Percentiles rank a stretch among this genome's conserved stretches.
phyloP scores from a whole-genome alignment of 1,284 basidiomycete species.

The Paramarasmius palmivorus region DNA sequence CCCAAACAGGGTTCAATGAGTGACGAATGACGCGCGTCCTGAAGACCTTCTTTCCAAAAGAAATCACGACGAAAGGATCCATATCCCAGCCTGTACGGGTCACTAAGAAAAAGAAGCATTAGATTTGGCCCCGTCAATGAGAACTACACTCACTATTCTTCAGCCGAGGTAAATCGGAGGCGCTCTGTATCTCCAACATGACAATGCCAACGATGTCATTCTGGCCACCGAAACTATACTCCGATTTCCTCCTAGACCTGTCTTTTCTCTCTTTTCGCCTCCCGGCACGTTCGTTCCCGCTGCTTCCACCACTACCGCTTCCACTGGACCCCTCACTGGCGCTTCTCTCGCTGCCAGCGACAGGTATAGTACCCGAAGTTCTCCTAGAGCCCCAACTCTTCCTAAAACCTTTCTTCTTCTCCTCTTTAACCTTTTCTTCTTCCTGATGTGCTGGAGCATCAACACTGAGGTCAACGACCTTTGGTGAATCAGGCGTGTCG shows the following conservation, averaged over 20 bases:
- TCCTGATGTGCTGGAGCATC: background rate
- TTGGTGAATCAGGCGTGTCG: conserved; percentile 12
- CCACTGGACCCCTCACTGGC: background rate
- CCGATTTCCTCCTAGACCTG: conserved; percentile 24
- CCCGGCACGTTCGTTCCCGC: conserved; percentile 7
- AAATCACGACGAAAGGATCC: conserved; percentile 96
- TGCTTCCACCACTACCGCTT: conserved; percentile 4
- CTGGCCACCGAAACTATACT: conserved; percentile 67
- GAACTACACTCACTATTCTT: conserved; percentile 72
- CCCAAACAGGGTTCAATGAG: conserved; percentile 89
- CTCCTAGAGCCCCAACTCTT: conserved; percentile 21
- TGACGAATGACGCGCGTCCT: conserved; percentile 89
- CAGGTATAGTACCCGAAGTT: background rate
- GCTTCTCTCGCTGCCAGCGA: background rate
- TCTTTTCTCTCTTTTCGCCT: conserved; percentile 14
- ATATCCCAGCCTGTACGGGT: conserved; percentile 90
- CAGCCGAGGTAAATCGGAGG: conserved; percentile 82
- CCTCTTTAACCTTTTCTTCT: conserved; percentile 10
- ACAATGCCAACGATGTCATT: conserved; percentile 92
- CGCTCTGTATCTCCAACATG: conserved; percentile 75
- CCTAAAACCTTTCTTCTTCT: conserved; percentile 24
- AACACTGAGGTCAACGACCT: background rate
- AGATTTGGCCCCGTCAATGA: background rate
- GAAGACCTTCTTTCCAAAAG: conserved; percentile 97
- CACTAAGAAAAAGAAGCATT: conserved; percentile 44